Conservation (phyloP, 1,284 basidiomycete genomes). For the Wallemia ichthyophaga region DNA sequence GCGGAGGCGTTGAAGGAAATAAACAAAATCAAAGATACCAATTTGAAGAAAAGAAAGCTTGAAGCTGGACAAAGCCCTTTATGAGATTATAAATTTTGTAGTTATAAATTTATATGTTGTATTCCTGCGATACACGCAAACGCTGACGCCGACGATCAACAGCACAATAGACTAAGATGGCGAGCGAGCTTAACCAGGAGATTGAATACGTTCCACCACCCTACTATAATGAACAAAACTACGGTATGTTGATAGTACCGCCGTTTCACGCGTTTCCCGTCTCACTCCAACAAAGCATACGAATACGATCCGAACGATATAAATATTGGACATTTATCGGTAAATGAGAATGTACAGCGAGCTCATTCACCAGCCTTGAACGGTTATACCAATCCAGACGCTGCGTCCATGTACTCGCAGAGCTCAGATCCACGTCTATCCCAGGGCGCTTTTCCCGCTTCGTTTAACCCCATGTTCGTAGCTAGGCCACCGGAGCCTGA, state of each 20-base stretch:
- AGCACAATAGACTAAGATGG: neutral
- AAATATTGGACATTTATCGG: neutral
- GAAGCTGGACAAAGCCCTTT: neutral
- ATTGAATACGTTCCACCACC: neutral
- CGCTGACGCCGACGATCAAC: too few species aligned
- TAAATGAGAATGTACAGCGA: neutral
- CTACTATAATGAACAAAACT: neutral
- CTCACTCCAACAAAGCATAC: neutral
- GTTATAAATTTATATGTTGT: neutral
- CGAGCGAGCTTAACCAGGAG: neutral
- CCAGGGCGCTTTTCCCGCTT: neutral
- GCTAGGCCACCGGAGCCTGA: neutral
- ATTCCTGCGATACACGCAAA: too few species aligned
- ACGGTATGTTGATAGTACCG: neutral
- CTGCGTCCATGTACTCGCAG: neutral
- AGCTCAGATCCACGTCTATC: slow-evolving; percentile 1
- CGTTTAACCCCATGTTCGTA: neutral
- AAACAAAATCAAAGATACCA: neutral
- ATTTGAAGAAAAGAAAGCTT: neutral
- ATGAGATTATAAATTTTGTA: neutral
- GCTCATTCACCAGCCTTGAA: neutral
- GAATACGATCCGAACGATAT: neutral
- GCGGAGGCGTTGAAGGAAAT: neutral
- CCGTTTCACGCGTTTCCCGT: neutral
- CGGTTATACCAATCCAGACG: neutral